These are phyloP conservation scores for Kodamaea kaohsiungensis DNA, from an alignment of 805 yeast species.

Conservation along the genomic window DNA sequence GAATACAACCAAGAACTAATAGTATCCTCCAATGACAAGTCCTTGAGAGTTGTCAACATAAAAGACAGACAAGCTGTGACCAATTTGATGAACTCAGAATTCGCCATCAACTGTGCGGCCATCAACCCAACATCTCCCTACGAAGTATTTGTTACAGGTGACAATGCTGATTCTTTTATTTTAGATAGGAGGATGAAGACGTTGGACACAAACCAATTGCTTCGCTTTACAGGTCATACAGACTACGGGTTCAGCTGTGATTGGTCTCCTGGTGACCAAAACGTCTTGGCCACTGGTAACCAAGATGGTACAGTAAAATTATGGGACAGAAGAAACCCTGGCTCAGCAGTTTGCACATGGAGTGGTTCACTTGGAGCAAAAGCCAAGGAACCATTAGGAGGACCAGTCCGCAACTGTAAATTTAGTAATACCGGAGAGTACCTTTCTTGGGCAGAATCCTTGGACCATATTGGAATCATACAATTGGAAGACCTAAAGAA, in stretches of 20 bases:
- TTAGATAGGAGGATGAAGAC: constrained; percentile 41
- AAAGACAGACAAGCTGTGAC: constrained; percentile 9
- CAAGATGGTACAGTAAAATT: constrained; percentile 60
- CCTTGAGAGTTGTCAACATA: constrained; percentile 44
- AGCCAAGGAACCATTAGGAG: constrained; percentile 26
- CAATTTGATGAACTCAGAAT: constrained; percentile 22
- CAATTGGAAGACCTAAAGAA: constrained; percentile 32
- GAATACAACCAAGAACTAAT: constrained; percentile 33
- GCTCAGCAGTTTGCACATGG: constrained; percentile 32
- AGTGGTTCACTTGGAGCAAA: constrained; percentile 34
- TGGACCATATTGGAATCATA: constrained; percentile 57
- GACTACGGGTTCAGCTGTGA: constrained; percentile 64
- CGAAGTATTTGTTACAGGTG: constrained; percentile 52
- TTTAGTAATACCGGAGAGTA: constrained; percentile 48
- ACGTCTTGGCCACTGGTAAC: constrained; percentile 53
- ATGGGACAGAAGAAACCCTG: constrained; percentile 49
- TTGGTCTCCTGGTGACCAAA: constrained; percentile 48
- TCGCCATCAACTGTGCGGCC: constrained; percentile 53
- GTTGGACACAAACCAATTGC: constrained; percentile 11
- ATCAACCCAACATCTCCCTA: constrained; percentile 38
- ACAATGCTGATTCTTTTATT: constrained; percentile 42
- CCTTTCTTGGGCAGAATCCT: constrained; percentile 57
- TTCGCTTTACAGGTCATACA: constrained; percentile 43
- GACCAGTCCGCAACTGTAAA: constrained; percentile 54
- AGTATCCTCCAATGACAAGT: constrained; percentile 53